These are phyloP conservation scores for Nemania sp. DNA, from an alignment of 2,329 filamentous ascomycete genomes.

Conservation along the genomic window DNA sequence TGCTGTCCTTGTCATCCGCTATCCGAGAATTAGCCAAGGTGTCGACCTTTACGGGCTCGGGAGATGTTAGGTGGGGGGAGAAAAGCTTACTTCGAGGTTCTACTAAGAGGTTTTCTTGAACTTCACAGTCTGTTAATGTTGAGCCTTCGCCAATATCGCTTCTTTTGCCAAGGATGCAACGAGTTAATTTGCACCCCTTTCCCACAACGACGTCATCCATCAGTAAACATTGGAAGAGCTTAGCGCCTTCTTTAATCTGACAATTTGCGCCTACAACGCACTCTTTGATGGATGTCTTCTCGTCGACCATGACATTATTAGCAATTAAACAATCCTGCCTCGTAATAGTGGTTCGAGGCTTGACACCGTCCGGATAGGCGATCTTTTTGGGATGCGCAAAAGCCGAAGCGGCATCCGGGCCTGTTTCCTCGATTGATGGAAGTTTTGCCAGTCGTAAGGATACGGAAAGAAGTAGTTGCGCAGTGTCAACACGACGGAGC, in stretches of 20 bases:
- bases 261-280: constrained; percentile 86
- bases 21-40: constrained; percentile 33
- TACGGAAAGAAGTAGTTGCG: constrained; percentile 76
- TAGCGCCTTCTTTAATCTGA: constrained; percentile 82
- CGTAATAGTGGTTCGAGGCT: constrained; percentile 79
- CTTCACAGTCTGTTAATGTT: constrained; percentile 84
- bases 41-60: no score
- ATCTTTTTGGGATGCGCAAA: constrained; percentile 81
- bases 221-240: constrained; percentile 81
- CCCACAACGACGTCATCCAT: constrained; percentile 92
- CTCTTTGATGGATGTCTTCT: constrained; percentile 91
- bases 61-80: neutral
- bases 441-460: constrained; percentile 88
- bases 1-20: constrained; percentile 70
- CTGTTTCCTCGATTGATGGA: constrained; percentile 67
- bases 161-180: constrained; percentile 81
- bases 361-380: constrained; percentile 80
- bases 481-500: constrained; percentile 86
- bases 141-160: constrained; percentile 81
- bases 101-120: constrained; percentile 85
- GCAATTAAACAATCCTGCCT: constrained; percentile 80
- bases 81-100: constrained; percentile 70
- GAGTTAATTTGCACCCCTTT: constrained; percentile 80
- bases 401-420: constrained; percentile 62
- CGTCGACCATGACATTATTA: constrained; percentile 86